phyloP scores from a whole-genome alignment of 192 early-diverging fungal species.

The Paraglomus occultum region DNA sequence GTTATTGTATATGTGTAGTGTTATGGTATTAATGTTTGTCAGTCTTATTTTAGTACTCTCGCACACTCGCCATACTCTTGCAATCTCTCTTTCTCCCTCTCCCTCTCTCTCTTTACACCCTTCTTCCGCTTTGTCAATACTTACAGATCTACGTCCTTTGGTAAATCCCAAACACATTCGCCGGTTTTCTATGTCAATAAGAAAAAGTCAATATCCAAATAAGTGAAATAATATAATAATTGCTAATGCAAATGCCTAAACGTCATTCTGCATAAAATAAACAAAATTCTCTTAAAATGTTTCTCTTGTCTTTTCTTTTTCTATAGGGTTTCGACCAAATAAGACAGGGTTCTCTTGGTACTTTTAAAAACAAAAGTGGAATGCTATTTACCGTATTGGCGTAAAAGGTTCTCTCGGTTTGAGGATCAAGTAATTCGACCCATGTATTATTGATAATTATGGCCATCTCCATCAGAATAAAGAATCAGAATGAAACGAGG shows the following conservation, averaged over 20 bases:
- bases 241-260: too few species aligned
- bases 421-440: constrained; percentile 70
- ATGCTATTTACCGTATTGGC: constrained; percentile 59
- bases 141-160: not conserved
- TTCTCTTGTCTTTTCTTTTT: not conserved
- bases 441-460: constrained; percentile 41
- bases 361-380: not conserved
- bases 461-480: too few species aligned
- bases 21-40: too few species aligned
- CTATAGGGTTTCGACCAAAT: not conserved
- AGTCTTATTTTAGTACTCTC: constrained; percentile 2
- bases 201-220: constrained; percentile 9
- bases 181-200: not conserved
- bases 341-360: not conserved
- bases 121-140: not conserved
- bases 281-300: not conserved
- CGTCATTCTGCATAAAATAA: not conserved
- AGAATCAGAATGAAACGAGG: too few species aligned
- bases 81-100: not conserved
- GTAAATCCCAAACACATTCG: constrained; percentile 2
- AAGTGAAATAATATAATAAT: not conserved
- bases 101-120: not conserved
- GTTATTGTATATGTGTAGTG: too few species aligned
- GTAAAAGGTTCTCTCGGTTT: constrained; percentile 62
- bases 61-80: not conserved